A percentile compares a stretch with the other conserved stretches of the same genome.
Evolutionary conservation across 495 filamentous ascomycete genomes (phyloP).

Genomic region (Tetracladium setigerum): DNA sequence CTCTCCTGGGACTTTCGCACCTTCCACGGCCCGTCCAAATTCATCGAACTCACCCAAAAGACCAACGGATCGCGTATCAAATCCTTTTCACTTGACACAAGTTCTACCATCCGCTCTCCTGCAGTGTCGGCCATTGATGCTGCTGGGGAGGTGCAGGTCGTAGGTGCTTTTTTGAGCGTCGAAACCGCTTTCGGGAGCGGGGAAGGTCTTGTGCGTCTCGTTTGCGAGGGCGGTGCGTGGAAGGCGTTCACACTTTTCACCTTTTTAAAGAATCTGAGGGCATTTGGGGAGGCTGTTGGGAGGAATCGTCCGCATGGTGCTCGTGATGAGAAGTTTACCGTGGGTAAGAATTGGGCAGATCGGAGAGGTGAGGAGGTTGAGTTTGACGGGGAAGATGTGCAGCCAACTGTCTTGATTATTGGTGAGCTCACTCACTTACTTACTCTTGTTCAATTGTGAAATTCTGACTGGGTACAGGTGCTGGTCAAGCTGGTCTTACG

Average conservation of each 20-base stretch:
- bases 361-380: slow-evolving; percentile 42
- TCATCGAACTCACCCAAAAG: slow-evolving; percentile 31
- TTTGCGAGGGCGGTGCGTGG: slow-evolving; percentile 40
- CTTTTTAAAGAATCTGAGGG: slow-evolving; percentile 41
- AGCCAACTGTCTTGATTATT: slow-evolving; percentile 54
- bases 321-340: slow-evolving; percentile 22
- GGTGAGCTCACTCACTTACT: slow-evolving; percentile 26
- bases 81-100: slow-evolving; percentile 35
- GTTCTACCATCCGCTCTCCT: slow-evolving; percentile 38
- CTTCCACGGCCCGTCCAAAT: slow-evolving; percentile 37
- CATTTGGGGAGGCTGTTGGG: slow-evolving; percentile 39
- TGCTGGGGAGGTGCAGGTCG: slow-evolving; percentile 20
- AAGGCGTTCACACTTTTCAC: slow-evolving; percentile 52
- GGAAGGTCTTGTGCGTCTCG: slow-evolving; percentile 43
- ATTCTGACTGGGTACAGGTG: slow-evolving; percentile 28
- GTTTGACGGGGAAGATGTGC: slow-evolving; percentile 40
- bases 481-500: slow-evolving; percentile 44
- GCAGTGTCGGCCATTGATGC: slow-evolving; percentile 35
- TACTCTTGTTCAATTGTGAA: neutral
- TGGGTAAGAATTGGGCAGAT: slow-evolving; percentile 49
- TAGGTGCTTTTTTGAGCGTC: slow-evolving; percentile 16
- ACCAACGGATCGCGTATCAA: slow-evolving; percentile 19
- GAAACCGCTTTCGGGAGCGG: slow-evolving; percentile 42
- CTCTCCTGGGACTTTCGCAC: slow-evolving; percentile 48
- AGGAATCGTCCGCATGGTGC: slow-evolving; percentile 38